These are phyloP conservation scores for Iberis amara DNA, from an alignment of 441 rosid species.

Conservation along the genomic window DNA sequence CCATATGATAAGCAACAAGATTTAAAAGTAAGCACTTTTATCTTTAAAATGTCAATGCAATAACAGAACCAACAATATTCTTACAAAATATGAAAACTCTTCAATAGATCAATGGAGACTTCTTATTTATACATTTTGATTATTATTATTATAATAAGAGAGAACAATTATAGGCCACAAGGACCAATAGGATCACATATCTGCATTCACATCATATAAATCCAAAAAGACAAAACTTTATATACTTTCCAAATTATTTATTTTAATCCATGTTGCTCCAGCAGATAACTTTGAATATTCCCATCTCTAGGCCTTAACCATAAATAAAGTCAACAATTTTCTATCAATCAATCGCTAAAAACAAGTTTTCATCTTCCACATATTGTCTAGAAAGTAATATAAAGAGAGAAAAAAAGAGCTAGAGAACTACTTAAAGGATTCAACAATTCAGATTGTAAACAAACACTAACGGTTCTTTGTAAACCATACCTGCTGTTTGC, in stretches of 20 bases:
- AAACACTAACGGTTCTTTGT: too few species aligned
- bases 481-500: too few species aligned
- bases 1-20: constrained; percentile 18
- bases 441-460: too few species aligned
- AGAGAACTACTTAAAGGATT: too few species aligned
- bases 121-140: constrained; percentile 14
- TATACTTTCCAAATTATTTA: neutral
- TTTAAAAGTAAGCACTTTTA: neutral
- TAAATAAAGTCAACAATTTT: constrained; percentile 17
- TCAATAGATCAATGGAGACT: neutral
- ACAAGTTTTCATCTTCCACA: constrained; percentile 4
- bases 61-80: constrained; percentile 12
- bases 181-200: constrained; percentile 2
- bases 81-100: constrained; percentile 4
- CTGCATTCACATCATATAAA: constrained; percentile 25
- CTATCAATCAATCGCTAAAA: constrained; percentile 9
- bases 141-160: too few species aligned
- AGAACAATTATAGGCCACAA: too few species aligned
- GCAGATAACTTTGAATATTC: constrained; percentile 26
- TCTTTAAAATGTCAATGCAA: constrained; percentile 20
- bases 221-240: neutral
- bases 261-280: constrained; percentile 29
- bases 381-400: neutral
- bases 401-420: constrained; percentile 9
- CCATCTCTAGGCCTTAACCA: constrained; percentile 8